Percentiles rank a stretch among this genome's conserved stretches.
phyloP scores from a whole-genome alignment of 805 yeast species.

The Yarrowia phangngaensis region DNA sequence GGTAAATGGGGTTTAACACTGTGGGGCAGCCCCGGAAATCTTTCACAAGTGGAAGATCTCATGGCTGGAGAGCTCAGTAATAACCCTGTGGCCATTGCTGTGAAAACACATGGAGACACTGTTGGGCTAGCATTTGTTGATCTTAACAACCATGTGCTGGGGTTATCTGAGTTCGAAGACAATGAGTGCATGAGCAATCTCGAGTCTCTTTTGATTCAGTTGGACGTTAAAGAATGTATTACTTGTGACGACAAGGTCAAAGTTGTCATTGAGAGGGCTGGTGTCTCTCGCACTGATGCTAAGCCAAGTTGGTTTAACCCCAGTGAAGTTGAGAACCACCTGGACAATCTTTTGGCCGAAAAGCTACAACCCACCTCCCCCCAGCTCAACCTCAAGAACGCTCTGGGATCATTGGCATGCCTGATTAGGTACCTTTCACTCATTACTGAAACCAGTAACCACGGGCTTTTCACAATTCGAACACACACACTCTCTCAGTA shows the following conservation, averaged over 20 bases:
- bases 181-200: constrained; percentile 82
- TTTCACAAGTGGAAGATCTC: constrained; percentile 71
- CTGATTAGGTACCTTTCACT: constrained; percentile 65
- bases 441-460: constrained; percentile 52
- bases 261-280: constrained; percentile 74
- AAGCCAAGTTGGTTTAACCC: constrained; percentile 55
- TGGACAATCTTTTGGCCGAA: constrained; percentile 51
- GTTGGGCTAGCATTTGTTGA: constrained; percentile 82
- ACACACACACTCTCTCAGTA: constrained; percentile 70
- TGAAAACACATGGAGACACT: constrained; percentile 43
- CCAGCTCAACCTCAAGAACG: constrained; percentile 45
- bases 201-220: constrained; percentile 80
- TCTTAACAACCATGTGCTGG: constrained; percentile 60
- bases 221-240: constrained; percentile 83
- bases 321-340: constrained; percentile 73
- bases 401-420: constrained; percentile 64
- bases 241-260: constrained; percentile 56
- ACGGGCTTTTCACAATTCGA: constrained; percentile 53
- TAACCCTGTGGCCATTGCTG: constrained; percentile 53
- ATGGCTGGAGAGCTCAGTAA: constrained; percentile 48
- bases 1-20: constrained; percentile 50
- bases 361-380: constrained; percentile 29
- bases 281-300: constrained; percentile 61
- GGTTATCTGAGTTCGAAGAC: constrained; percentile 76
- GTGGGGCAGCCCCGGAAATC: constrained; percentile 85